phyloP scores from a whole-genome alignment of 257 asterid species.

The Fraxinus excelsior region DNA sequence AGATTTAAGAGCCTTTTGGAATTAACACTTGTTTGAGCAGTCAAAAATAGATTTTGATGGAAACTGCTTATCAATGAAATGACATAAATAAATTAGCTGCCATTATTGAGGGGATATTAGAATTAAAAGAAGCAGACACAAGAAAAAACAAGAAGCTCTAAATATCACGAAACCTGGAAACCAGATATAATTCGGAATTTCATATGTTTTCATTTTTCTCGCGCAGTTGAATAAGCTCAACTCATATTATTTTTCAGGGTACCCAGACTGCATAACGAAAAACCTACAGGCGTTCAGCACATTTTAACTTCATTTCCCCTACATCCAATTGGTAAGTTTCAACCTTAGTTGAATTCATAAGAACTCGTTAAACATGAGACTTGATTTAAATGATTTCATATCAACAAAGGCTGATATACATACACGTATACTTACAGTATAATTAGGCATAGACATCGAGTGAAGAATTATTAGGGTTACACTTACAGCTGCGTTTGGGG shows the following conservation, averaged over 20 bases:
- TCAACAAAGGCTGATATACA: background rate
- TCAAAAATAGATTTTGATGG: background rate
- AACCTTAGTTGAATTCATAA: background rate
- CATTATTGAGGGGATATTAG: background rate
- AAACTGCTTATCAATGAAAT: background rate
- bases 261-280: background rate
- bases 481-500: conserved; percentile 22
- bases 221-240: background rate
- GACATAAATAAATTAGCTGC: background rate
- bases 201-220: no score
- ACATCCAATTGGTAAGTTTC: background rate
- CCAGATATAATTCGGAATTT: background rate
- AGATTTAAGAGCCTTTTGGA: background rate
- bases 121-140: background rate
- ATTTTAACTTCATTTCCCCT: background rate
- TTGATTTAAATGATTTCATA: background rate
- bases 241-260: background rate
- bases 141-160: background rate
- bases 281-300: background rate
- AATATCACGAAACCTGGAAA: background rate
- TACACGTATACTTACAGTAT: background rate
- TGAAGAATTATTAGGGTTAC: background rate
- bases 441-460: background rate
- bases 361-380: no score
- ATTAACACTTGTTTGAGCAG: background rate